phyloP scores from a whole-genome alignment of 805 yeast species.

The Wickerhamiella sorbophila region DNA sequence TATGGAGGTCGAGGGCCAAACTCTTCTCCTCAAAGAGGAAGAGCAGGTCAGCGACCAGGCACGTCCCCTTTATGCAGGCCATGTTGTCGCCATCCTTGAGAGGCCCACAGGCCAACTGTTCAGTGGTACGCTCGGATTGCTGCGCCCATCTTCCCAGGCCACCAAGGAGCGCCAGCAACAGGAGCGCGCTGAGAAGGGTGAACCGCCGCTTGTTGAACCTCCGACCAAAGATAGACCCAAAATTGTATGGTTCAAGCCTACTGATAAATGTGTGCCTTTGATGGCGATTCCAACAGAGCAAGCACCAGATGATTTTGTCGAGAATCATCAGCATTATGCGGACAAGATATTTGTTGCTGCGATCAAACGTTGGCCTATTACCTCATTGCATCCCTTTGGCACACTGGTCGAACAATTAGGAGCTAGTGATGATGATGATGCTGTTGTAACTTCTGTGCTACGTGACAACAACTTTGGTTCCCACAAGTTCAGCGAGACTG shows the following conservation, averaged over 20 bases:
- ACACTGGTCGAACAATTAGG: slow-evolving; percentile 82
- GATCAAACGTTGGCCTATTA: slow-evolving; percentile 97
- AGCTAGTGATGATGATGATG: slow-evolving; percentile 53
- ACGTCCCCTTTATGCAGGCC: slow-evolving; percentile 94
- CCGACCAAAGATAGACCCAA: slow-evolving; percentile 46
- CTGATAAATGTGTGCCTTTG: slow-evolving; percentile 92
- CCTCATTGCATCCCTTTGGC: slow-evolving; percentile 96
- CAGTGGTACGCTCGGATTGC: slow-evolving; percentile 82
- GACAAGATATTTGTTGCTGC: slow-evolving; percentile 83
- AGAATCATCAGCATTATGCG: slow-evolving; percentile 71
- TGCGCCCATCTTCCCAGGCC: slow-evolving; percentile 92
- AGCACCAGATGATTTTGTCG: slow-evolving; percentile 91
- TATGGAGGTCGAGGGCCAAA: slow-evolving; percentile 97
- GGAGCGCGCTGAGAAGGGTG: slow-evolving; percentile 20
- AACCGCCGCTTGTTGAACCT: slow-evolving; percentile 18
- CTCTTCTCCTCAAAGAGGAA: slow-evolving; percentile 79
- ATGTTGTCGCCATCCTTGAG: slow-evolving; percentile 94
- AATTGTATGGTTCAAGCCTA: slow-evolving; percentile 98
- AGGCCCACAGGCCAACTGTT: slow-evolving; percentile 94
- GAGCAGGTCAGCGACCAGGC: slow-evolving; percentile 87
- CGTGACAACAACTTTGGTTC: slow-evolving; percentile 43
- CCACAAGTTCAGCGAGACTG: slow-evolving; percentile 30
- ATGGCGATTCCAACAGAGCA: slow-evolving; percentile 98
- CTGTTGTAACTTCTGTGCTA: slow-evolving; percentile 77
- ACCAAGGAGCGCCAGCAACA: slow-evolving; percentile 50